Percentiles rank a stretch among this genome's conserved stretches.
These are phyloP conservation scores for Skeletonema marinoi DNA, from an alignment of 108 stramenopile genomes.

Conservation along the genomic window DNA sequence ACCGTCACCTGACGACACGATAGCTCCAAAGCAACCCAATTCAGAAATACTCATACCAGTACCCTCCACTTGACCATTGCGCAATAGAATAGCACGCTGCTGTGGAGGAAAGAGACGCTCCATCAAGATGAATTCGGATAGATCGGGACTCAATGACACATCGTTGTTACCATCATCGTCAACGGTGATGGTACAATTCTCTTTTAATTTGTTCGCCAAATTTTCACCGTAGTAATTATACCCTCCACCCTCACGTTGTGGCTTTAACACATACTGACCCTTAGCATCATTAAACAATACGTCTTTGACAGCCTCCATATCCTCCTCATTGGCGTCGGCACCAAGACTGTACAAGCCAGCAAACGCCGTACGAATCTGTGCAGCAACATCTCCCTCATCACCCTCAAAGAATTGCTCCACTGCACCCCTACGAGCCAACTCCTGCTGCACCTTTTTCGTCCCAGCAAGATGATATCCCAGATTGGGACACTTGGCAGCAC, in stretches of 20 bases:
- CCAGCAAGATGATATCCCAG: conserved; percentile 96
- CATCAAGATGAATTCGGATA: conserved; percentile 90
- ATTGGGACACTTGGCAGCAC: conserved; percentile 92
- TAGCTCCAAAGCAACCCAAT: conserved; percentile 78
- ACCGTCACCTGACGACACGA: conserved; percentile 55
- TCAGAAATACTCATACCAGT: conserved; percentile 78
- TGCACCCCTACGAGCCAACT: conserved; percentile 81
- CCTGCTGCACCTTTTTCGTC: conserved; percentile 98
- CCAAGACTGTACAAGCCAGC: conserved; percentile 85
- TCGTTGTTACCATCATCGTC: conserved; percentile 27
- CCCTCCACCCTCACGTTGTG: conserved; percentile 99
- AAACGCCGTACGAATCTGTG: conserved; percentile 66
- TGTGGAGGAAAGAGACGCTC: conserved; percentile 83
- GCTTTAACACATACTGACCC: conserved; percentile 92
- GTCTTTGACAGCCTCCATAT: conserved; percentile 66
- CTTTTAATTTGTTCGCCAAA: conserved; percentile 58
- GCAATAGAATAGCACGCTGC: conserved; percentile 71
- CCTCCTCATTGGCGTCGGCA: conserved; percentile 65
- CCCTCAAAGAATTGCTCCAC: conserved; percentile 85
- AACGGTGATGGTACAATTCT: conserved; percentile 38
- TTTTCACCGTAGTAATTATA: conserved; percentile 95
- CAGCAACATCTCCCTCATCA: conserved; percentile 46
- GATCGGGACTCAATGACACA: conserved; percentile 16
- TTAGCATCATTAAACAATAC: conserved; percentile 68
- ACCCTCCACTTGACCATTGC: conserved; percentile 76